A percentile compares a stretch with the other conserved stretches of the same genome.
These are phyloP conservation scores for Kodamaea anthophila DNA, from an alignment of 1,139 yeast species.

Conservation along the genomic window DNA sequence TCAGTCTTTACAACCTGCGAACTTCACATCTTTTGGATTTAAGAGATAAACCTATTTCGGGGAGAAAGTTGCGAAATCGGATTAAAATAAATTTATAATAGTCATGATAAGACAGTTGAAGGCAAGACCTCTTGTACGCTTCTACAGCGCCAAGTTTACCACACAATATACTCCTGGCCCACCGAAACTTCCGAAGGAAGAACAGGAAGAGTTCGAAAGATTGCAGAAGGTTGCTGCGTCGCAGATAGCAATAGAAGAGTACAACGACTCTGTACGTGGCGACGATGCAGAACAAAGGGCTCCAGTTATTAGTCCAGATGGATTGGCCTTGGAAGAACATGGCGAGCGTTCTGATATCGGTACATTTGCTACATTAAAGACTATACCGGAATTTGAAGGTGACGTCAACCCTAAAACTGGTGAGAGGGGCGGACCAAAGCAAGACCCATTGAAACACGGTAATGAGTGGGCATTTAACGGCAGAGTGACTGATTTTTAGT, in stretches of 20 bases:
- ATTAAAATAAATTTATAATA: too few relatives aligned
- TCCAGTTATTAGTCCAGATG: conserved; percentile 6
- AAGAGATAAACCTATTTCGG: too few relatives aligned
- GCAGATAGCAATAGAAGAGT: conserved; percentile 74
- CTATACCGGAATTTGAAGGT: conserved; percentile 94
- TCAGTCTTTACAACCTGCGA: too few relatives aligned
- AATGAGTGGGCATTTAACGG: conserved; percentile 97
- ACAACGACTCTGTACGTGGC: conserved; percentile 37
- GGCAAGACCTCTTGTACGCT: conserved; percentile 4
- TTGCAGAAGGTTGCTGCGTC: conserved; percentile 78
- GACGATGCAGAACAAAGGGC: conserved; percentile 7
- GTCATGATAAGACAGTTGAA: conserved; percentile 4
- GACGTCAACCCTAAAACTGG: conserved; percentile 91
- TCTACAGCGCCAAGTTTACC: conserved; percentile 20
- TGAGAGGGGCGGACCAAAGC: conserved; percentile 97
- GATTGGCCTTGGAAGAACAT: conserved; percentile 9
- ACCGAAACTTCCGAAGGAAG: conserved; percentile 76
- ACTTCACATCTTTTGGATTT: too few relatives aligned
- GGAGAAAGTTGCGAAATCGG: too few relatives aligned
- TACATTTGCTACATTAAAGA: conserved; percentile 58
- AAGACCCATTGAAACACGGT: conserved; percentile 79
- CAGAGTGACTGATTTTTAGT: conserved; percentile 90
- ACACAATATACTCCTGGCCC: conserved; percentile 58
- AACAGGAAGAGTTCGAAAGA: conserved; percentile 88
- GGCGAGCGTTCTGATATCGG: conserved; percentile 48